A percentile compares a stretch with the other conserved stretches of the same genome.
Evolutionary conservation across 164 flowering plant species (phyloP).

Genomic region (Stephania cephalantha): DNA sequence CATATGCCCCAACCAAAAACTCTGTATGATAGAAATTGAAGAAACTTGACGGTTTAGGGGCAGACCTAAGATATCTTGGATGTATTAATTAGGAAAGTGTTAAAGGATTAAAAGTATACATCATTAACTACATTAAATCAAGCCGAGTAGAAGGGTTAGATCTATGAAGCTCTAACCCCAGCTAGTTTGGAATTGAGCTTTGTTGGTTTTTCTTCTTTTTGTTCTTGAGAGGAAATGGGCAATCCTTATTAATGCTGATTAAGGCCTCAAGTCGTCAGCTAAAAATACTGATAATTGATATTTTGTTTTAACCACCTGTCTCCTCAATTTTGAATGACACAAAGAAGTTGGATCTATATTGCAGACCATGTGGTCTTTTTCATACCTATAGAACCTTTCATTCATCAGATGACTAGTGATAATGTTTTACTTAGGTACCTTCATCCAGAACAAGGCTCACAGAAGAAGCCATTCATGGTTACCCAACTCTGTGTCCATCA

Average conservation of each 20-base stretch:
- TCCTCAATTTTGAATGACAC: neutral
- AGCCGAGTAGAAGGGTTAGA: no score
- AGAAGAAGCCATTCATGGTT: conserved; percentile 38
- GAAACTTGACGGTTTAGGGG: no score
- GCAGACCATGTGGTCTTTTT: neutral
- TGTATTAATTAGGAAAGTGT: no score
- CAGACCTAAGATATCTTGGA: no score
- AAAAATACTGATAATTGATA: neutral
- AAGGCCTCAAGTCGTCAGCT: neutral
- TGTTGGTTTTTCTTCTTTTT: no score
- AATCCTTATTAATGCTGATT: neutral
- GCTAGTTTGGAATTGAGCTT: no score
- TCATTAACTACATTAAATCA: no score
- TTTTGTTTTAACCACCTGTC: neutral
- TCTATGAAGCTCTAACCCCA: no score
- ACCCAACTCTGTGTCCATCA: conserved; percentile 52
- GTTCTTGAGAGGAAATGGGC: no score
- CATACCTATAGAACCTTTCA: neutral
- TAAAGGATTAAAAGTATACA: no score
- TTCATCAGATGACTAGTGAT: neutral
- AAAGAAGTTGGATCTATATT: neutral
- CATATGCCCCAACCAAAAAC: no score
- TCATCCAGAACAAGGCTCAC: conserved; percentile 21
- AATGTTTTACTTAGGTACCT: conserved; percentile 30
- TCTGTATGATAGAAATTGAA: no score